Evolutionary conservation across 2,329 filamentous ascomycete genomes (phyloP), one percentile per base, ranked within the genome.

Genomic region (Scedosporium aurantiacum): DNA sequence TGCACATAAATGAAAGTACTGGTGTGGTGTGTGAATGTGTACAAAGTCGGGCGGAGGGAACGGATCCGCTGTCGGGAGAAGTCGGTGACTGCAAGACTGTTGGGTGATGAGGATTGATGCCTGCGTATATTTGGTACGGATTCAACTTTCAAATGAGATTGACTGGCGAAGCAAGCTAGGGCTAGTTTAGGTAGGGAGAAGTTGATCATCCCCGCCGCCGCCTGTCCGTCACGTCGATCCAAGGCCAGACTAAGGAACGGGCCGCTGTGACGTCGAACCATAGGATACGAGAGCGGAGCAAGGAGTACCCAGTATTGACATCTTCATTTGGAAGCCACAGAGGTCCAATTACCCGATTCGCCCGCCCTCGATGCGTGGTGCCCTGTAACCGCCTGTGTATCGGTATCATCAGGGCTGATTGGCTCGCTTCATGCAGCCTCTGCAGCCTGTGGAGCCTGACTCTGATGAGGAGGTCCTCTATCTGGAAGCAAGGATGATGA

Each of bases 401-500:
- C 50, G 18, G 6, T 54, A 5, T 6, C 10, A 10, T 10, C 12
- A 54, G 18, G 12, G 23, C 18, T 54, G 23, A 54, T 54, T 54
- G 50, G 50, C 23, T 54, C 50, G 50, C 50, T 54, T 54, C 50
- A 2, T 47, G 16, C 18, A 21, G 43, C 43, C 43, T 37, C 6
- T 47, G 16, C 18, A 21, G 43, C 43, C 43, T 37, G 43, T 18
- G 43, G 43, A 21, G 50, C 21, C 16, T 21, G n/a, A 27, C 10
- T 8, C 47, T 32, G 28, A 32, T 37, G 32, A 47, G 18, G 43
- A 21, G n/a, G 43, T 14, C 2, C 43, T 21, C 43, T 5, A 7
- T 47, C 18, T n/a, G 69, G 71, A 2, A 67, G 0, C 68, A 71
- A 10, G 67, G 66, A 10, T 69, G 78, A 62, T 58, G 67, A 0